These are phyloP conservation scores for Coelastrella sp. DNA, from an alignment of 139 green algal species.

Conservation along the genomic window DNA sequence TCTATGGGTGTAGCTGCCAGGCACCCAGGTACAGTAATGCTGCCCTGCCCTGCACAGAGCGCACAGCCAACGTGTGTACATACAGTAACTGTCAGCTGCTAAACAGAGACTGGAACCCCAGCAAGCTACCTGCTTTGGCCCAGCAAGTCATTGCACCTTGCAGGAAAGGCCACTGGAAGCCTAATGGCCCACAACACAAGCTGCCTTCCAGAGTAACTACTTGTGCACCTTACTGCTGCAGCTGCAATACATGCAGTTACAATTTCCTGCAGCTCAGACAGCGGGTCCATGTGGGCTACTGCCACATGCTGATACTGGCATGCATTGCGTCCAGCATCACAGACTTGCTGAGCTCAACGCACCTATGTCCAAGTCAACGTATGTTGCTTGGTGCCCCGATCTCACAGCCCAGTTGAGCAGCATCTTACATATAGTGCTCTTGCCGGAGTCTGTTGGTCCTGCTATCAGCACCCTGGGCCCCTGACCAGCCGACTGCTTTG, in stretches of 20 bases:
- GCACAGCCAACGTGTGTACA: too few relatives aligned
- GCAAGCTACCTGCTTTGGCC: too few relatives aligned
- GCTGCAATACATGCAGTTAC: too few relatives aligned
- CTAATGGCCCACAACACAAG: too few relatives aligned
- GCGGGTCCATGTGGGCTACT: too few relatives aligned
- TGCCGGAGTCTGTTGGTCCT: slow-evolving; percentile 90
- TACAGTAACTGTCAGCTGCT: not conserved
- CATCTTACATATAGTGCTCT: slow-evolving; percentile 85
- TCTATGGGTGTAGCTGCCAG: slow-evolving; percentile 88
- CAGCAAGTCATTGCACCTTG: too few relatives aligned
- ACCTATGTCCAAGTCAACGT: slow-evolving; percentile 94
- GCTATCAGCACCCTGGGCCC: slow-evolving; percentile 78
- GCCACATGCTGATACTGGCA: too few relatives aligned
- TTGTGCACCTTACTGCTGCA: too few relatives aligned
- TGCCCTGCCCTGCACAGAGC: slow-evolving; percentile 80
- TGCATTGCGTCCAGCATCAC: too few relatives aligned
- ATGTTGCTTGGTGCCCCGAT: slow-evolving; percentile 71
- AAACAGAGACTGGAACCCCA: not conserved
- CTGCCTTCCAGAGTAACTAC: too few relatives aligned
- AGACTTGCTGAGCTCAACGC: slow-evolving; percentile 20
- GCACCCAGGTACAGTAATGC: slow-evolving; percentile 85
- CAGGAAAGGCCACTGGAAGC: too few relatives aligned
- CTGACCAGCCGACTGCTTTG: slow-evolving; percentile 1
- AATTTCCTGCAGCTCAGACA: too few relatives aligned
- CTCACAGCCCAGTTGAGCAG: slow-evolving; percentile 93